These are phyloP conservation scores for Mycena maculata DNA, from an alignment of 768 basidiomycete genomes.

Conservation along the genomic window DNA sequence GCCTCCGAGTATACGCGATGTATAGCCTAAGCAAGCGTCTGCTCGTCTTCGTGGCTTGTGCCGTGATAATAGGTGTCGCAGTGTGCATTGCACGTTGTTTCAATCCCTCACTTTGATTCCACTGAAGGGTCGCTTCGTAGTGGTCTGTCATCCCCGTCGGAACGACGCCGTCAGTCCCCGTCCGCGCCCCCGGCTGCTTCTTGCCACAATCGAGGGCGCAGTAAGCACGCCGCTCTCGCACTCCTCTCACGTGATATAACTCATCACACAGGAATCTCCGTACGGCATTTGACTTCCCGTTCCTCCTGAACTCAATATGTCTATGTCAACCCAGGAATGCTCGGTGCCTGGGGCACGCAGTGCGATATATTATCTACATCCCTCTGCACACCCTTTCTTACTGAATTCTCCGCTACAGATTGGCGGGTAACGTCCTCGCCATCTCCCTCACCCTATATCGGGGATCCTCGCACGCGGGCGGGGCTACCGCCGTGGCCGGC, in stretches of 20 bases:
- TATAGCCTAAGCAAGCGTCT: background rate
- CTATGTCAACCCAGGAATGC: background rate
- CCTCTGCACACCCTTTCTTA: background rate
- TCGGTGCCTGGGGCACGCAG: background rate
- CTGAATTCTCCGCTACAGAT: background rate
- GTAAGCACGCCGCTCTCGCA: background rate
- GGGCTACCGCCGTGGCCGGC: background rate
- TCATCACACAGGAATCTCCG: background rate
- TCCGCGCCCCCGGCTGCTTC: background rate
- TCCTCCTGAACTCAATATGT: background rate
- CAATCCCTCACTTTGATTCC: background rate
- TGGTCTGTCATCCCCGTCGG: conserved; percentile 2
- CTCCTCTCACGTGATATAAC: background rate
- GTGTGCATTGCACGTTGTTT: background rate
- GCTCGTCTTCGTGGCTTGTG: background rate
- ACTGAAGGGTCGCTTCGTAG: background rate
- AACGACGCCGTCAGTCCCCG: background rate
- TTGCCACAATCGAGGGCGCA: background rate
- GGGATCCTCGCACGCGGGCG: background rate
- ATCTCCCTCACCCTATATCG: background rate
- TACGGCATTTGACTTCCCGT: background rate
- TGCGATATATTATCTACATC: background rate
- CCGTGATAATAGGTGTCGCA: background rate
- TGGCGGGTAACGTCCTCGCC: conserved; percentile 6
- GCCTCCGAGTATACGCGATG: conserved; percentile 3